These are phyloP conservation scores for sorghum (Sorghum bicolor) DNA, from an alignment of 176 grass and related monocot species.

Conservation along the genomic window Sorghum_bicolor_NCBIv3 NC_012875.2:50368501-50369000, in stretches of 20 bases:
- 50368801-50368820: too few species aligned
- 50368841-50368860: background rate
- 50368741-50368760: background rate
- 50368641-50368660: background rate
- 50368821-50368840: background rate
- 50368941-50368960: slow-evolving; percentile 38
- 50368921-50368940: slow-evolving; percentile 46
- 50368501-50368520: slow-evolving; percentile 43
- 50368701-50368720: slow-evolving; percentile 46
- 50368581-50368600: background rate
- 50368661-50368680: slow-evolving; percentile 73
- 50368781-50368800: background rate
- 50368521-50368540: slow-evolving; percentile 60
- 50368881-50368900: background rate
- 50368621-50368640: background rate
- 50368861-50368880: background rate
- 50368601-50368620: background rate
- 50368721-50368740: slow-evolving; percentile 39
- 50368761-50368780: background rate
- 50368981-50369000: slow-evolving; percentile 35
- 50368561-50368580: background rate
- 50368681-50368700: slow-evolving; percentile 72
- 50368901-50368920: background rate
- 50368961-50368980: slow-evolving; percentile 32
- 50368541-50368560: slow-evolving; percentile 47